Evolutionary conservation across 345 rosid genomes (phyloP).

Genomic region (Ricinus communis): DNA sequence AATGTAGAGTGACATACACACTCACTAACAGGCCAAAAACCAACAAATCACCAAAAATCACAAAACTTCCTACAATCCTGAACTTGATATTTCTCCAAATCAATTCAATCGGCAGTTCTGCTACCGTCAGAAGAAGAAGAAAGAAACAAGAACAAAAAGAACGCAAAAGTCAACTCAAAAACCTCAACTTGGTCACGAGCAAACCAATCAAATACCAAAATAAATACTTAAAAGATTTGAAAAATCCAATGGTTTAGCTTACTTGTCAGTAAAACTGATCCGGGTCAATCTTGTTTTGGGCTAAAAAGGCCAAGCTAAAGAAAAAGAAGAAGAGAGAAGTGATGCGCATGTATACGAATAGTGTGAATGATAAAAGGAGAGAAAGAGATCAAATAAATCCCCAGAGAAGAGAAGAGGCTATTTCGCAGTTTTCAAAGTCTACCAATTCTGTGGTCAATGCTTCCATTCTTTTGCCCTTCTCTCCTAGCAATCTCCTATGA

Average conservation of each 20-base stretch:
- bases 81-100: slow-evolving; percentile 11
- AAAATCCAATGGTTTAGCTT: slow-evolving; percentile 35
- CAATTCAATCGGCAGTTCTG: background rate
- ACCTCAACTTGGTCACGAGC: slow-evolving; percentile 19
- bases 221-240: slow-evolving; percentile 7
- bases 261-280: slow-evolving; percentile 47
- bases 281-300: slow-evolving; percentile 36
- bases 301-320: slow-evolving; percentile 18
- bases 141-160: background rate
- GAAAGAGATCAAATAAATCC: slow-evolving; percentile 32
- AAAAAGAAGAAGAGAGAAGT: slow-evolving; percentile 16
- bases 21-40: too few relatives aligned
- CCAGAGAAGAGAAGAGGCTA: slow-evolving; percentile 31
- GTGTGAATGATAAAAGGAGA: slow-evolving; percentile 10
- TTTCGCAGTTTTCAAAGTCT: slow-evolving; percentile 54
- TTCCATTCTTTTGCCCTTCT: slow-evolving; percentile 47
- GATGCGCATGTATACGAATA: slow-evolving; percentile 4
- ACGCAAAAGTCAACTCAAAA: slow-evolving; percentile 24
- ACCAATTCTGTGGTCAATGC: slow-evolving; percentile 67
- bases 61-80: background rate
- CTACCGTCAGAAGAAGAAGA: background rate
- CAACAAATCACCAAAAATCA: slow-evolving; percentile 2
- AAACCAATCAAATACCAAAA: slow-evolving; percentile 22
- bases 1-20: background rate
- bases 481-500: slow-evolving; percentile 44